Evolutionary conservation across 805 yeast genomes (phyloP).

Genomic region (Starmerella lactis-condensi): DNA sequence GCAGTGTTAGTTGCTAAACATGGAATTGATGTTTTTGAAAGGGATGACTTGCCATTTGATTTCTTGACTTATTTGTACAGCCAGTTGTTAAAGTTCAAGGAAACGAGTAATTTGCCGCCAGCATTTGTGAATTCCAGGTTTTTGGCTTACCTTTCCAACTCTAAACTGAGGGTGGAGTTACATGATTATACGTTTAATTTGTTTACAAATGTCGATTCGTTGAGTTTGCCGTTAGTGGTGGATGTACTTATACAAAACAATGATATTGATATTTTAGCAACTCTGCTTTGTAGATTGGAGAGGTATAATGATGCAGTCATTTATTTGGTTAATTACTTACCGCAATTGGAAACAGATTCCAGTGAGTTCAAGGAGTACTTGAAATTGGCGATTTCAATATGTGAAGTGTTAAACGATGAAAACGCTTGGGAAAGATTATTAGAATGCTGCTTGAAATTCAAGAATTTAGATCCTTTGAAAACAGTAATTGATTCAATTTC

Average conservation of each 20-base stretch:
- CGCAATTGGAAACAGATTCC: slow-evolving; percentile 3
- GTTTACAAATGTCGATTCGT: slow-evolving; percentile 19
- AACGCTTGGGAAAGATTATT: slow-evolving; percentile 26
- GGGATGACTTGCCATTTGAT: too few species aligned
- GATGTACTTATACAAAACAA: slow-evolving; percentile 16
- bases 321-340: slow-evolving; percentile 18
- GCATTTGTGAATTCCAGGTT: too few species aligned
- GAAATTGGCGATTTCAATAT: slow-evolving; percentile 14
- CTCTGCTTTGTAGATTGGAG: slow-evolving; percentile 15
- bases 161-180: too few species aligned
- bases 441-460: slow-evolving; percentile 23
- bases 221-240: slow-evolving; percentile 18
- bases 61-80: too few species aligned
- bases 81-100: too few species aligned
- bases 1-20: slow-evolving; percentile 2
- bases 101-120: too few species aligned
- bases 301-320: slow-evolving; percentile 20
- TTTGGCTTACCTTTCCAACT: too few species aligned
- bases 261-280: slow-evolving; percentile 18
- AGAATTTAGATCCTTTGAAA: background rate
- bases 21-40: background rate
- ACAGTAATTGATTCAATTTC: background rate
- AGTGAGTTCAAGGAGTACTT: slow-evolving; percentile 10
- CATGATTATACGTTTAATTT: too few species aligned
- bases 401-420: slow-evolving; percentile 18